Conservation (phyloP, 345 rosid species). For the Eucalyptus viminalis region DNA sequence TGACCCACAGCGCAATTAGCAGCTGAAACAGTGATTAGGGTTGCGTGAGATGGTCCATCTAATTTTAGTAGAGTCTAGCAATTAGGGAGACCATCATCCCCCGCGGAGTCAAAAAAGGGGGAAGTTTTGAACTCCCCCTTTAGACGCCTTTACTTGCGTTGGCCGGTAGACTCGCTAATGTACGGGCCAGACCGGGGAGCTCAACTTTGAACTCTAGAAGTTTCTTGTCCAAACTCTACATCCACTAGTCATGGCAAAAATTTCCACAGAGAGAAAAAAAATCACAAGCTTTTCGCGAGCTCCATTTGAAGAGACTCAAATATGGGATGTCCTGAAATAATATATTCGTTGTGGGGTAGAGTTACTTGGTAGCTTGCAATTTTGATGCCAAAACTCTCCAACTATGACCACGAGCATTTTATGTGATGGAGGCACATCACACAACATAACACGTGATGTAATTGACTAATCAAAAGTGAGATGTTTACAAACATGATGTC, state of each 20-base stretch:
- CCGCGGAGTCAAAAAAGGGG: neutral
- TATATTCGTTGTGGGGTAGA: rapidly evolving
- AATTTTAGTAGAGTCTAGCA: neutral
- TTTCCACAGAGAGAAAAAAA: neutral
- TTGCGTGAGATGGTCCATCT: neutral
- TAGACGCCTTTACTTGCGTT: neutral
- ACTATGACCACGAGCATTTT: neutral
- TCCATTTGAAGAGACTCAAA: neutral
- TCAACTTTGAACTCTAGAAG: neutral
- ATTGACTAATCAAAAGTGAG: neutral
- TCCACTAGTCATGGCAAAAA: neutral
- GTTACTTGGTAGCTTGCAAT: neutral
- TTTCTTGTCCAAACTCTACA: neutral
- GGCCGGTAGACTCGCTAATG: neutral
- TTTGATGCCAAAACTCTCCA: neutral
- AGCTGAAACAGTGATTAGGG: neutral
- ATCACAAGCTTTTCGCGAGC: neutral
- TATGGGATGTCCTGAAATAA: neutral
- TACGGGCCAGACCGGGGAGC: neutral
- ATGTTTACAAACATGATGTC: neutral
- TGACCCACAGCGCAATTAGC: neutral
- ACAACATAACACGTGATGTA: rapidly evolving
- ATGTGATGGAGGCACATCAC: neutral
- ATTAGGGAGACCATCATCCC: neutral
- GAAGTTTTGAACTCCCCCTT: neutral